These are phyloP conservation scores for Dalechampia spathulata DNA, from an alignment of 441 rosid species.

Conservation along the genomic window DNA sequence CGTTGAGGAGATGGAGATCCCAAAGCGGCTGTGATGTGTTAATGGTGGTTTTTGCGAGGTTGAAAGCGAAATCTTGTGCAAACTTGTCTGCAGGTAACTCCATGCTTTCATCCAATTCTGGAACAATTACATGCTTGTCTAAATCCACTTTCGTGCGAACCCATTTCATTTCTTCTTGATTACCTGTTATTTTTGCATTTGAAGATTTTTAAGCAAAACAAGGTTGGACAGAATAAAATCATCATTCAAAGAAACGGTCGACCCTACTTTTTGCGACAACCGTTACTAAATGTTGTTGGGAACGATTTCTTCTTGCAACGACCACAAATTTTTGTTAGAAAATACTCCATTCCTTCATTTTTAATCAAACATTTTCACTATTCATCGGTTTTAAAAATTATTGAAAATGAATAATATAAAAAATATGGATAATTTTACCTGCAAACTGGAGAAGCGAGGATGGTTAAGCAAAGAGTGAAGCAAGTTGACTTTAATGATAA, in stretches of 20 bases:
- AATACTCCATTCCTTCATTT: no score
- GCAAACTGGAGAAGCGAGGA: constrained; percentile 38
- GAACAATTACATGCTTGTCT: constrained; percentile 29
- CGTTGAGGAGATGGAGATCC: constrained; percentile 39
- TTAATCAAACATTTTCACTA: no score
- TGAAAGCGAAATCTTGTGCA: constrained; percentile 29
- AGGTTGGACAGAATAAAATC: no score
- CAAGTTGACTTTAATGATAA: constrained; percentile 18
- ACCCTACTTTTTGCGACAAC: no score
- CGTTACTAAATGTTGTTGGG: no score
- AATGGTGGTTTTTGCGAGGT: constrained; percentile 28
- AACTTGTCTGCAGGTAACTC: constrained; percentile 20
- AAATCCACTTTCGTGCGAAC: constrained; percentile 19
- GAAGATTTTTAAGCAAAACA: not conserved
- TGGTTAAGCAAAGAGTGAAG: constrained; percentile 27
- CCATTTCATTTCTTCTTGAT: constrained; percentile 18
- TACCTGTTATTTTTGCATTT: constrained; percentile 5
- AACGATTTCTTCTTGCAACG: no score
- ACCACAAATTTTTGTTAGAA: no score
- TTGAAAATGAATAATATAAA: not conserved
- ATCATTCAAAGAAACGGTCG: no score
- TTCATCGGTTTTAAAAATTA: not conserved
- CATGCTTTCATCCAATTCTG: constrained; percentile 18
- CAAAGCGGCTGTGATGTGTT: constrained; percentile 32
- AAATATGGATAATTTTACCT: constrained; percentile 15